These are phyloP conservation scores for Phlyctochytrium bullatum DNA, from an alignment of 192 early-diverging fungal genomes.

Conservation along the genomic window DNA sequence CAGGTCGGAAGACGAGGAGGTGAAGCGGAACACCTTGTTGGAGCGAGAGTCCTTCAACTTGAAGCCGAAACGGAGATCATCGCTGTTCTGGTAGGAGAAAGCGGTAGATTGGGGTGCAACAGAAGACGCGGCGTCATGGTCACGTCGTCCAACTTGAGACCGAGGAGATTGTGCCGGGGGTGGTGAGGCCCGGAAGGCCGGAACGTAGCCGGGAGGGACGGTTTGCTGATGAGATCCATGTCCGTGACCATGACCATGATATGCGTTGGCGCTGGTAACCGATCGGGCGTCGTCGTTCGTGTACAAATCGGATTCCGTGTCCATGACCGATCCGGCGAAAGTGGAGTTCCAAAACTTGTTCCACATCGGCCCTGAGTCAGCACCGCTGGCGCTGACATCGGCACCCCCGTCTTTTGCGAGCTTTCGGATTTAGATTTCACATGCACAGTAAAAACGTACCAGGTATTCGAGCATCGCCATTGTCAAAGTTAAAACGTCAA, in stretches of 20 bases:
- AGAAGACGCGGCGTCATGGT: slow-evolving; percentile 2
- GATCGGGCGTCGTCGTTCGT: slow-evolving; percentile 8
- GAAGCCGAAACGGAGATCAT: slow-evolving; percentile 25
- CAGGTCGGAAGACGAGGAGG: slow-evolving; percentile 18
- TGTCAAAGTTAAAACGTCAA: slow-evolving; percentile 52
- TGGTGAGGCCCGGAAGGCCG: background rate
- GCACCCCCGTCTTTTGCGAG: background rate
- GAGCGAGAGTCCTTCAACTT: slow-evolving; percentile 33
- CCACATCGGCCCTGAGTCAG: slow-evolving; percentile 38
- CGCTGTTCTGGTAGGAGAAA: background rate
- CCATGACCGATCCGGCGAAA: slow-evolving; percentile 15
- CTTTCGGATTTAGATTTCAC: slow-evolving; percentile 5
- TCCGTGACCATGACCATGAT: background rate
- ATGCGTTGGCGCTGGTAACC: background rate
- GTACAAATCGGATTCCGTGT: slow-evolving; percentile 13
- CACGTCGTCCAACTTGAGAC: background rate
- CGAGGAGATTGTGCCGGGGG: slow-evolving; percentile 1
- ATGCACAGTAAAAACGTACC: slow-evolving; percentile 1
- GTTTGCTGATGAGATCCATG: background rate
- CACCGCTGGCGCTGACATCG: background rate
- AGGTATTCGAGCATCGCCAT: slow-evolving; percentile 38
- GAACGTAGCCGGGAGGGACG: background rate
- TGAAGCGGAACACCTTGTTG: slow-evolving; percentile 36
- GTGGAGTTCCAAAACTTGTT: slow-evolving; percentile 49
- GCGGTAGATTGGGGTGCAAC: slow-evolving; percentile 9